A percentile compares a stretch with the other conserved stretches of the same genome.
Evolutionary conservation across 768 basidiomycete genomes (phyloP).

Genomic region (Phanerodontia chrysosporium): DNA sequence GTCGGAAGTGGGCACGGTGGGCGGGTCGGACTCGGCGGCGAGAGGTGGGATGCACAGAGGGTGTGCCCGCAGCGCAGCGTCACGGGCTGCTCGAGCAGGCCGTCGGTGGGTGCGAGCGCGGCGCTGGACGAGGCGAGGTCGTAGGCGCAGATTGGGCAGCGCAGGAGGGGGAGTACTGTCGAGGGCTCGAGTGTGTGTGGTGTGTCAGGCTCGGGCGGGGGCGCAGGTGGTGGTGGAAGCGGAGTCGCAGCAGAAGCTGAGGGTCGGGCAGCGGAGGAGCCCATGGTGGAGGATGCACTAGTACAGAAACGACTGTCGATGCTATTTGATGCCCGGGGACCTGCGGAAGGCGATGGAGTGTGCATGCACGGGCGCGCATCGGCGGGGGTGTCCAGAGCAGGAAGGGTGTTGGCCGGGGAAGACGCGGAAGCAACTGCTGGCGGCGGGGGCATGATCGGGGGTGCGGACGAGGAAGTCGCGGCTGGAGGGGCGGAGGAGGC

Average conservation of each 20-base stretch:
- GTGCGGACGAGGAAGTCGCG: not conserved
- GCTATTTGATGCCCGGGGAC: not conserved
- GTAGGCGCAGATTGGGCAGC: constrained; percentile 51
- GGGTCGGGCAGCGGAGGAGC: not conserved
- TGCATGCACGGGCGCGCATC: not conserved
- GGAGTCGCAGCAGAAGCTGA: not conserved
- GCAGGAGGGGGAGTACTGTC: constrained; percentile 36
- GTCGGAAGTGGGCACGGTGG: constrained; percentile 31
- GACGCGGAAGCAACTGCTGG: not conserved
- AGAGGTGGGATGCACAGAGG: constrained; percentile 50
- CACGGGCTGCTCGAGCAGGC: constrained; percentile 30
- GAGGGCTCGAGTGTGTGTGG: constrained; percentile 14
- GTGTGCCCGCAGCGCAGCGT: constrained; percentile 82
- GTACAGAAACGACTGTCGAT: not conserved
- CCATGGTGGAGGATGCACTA: not conserved
- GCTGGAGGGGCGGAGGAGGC: not conserved
- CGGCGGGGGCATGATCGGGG: not conserved
- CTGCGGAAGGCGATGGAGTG: not conserved
- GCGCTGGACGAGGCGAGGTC: not conserved
- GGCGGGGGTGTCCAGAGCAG: not conserved
- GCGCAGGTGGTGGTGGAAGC: not conserved
- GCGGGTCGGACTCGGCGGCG: not conserved
- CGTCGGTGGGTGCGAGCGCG: constrained; percentile 27
- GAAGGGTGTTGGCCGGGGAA: not conserved
- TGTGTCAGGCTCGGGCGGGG: not conserved